phyloP scores from a whole-genome alignment of 805 yeast genomes.

The Ogataea paraovalis region DNA sequence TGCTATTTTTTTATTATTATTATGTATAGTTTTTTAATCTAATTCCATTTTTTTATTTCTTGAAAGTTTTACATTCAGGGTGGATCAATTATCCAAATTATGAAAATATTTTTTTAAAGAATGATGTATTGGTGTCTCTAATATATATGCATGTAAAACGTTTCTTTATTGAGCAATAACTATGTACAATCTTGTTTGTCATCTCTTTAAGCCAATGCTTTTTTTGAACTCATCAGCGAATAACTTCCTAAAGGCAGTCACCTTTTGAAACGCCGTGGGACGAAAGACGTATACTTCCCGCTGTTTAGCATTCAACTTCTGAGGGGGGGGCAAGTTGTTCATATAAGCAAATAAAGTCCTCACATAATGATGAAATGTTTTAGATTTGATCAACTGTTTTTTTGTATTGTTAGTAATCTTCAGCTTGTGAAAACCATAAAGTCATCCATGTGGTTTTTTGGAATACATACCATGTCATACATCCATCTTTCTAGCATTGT shows the following conservation, averaged over 20 bases:
- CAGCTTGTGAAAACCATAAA: no score
- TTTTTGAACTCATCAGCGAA: slow-evolving; percentile 60
- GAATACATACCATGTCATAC: background rate
- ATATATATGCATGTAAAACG: no score
- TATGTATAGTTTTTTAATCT: background rate
- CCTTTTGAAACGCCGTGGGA: slow-evolving; percentile 53
- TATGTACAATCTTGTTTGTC: background rate
- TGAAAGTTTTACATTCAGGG: no score
- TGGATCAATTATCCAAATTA: slow-evolving; percentile 7
- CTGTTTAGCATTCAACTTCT: slow-evolving; percentile 19
- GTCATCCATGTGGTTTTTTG: no score
- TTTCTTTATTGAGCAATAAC: background rate
- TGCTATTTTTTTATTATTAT: background rate
- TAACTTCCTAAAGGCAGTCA: slow-evolving; percentile 56
- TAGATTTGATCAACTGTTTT: slow-evolving; percentile 47
- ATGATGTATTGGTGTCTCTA: no score
- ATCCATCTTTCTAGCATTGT: background rate
- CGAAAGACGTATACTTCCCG: slow-evolving; percentile 18
- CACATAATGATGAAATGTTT: slow-evolving; percentile 60
- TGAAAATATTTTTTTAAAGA: no score
- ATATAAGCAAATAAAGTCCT: slow-evolving; percentile 57
- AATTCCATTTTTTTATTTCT: background rate
- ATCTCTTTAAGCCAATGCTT: slow-evolving; percentile 43
- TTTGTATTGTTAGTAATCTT: background rate
- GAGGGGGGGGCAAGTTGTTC: slow-evolving; percentile 53